Base-by-base conservation (phyloP, 2,329 filamentous ascomycete species). In the Aureobasidium sp. region DNA sequence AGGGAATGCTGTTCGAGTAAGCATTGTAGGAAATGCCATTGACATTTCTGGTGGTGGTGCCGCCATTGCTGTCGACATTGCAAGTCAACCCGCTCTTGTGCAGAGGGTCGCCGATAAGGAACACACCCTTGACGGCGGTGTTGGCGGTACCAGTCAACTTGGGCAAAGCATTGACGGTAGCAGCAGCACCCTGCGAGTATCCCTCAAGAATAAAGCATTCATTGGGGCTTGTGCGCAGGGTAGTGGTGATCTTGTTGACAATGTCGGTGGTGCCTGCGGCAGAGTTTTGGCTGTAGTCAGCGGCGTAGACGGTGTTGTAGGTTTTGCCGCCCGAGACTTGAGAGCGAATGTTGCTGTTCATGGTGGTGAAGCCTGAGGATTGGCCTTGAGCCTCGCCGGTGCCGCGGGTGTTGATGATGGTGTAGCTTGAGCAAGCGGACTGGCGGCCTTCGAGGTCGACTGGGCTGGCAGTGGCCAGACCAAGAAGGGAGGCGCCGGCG, bases 141-240 rank as follows among this genome's bases (percentile, higher is more conserved):
- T 72, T 71, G 31, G 62, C 64, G 0, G 67, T 67, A 19, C 72
- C 73, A 0, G 71, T 74, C 5, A 75, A 54, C 24, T 68, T 59
- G 2, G 69, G 39, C 59, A 75, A 53, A 14, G 72, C 73, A 50
- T 72, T 70, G 22, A 71, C 69, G 0, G 73, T 75, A 0, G 72
- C 73, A 9, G 70, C 68, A 2, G 73, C 73, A 19, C 71, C 73
- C 62, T 75, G 73, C 2, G 69, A 71, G 67, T 75, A 74, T n/a
- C 73, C 73, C 61, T 75, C 68, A 1, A 75, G 68, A 53, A 74
- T 70, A 62, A 75, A 74, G 64, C 73, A 75, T 48, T 70, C 68
- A 33, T 68, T 66, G 1, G 72, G 68, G 48, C 64, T 67, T 0
- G 64, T 62, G 0, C 29, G 29, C 0, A 74, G 67, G 8, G 66